Evolutionary conservation across 2,329 filamentous ascomycete species (phyloP).

Genomic region (Monilinia fructigena): DNA sequence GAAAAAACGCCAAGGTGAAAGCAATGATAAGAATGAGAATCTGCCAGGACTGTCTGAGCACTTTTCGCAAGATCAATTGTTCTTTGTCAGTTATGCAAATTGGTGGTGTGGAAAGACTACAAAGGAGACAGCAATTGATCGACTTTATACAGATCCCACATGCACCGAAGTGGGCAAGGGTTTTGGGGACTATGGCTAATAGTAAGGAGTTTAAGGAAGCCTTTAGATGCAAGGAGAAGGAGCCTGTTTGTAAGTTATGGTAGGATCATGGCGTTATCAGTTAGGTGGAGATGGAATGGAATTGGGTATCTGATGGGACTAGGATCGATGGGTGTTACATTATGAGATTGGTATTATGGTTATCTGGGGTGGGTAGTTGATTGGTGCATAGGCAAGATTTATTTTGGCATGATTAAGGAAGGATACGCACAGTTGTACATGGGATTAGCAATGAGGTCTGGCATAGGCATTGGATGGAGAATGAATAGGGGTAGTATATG

Average conservation of each 20-base stretch:
- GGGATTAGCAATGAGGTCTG: too few species aligned
- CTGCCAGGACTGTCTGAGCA: slow-evolving; percentile 57
- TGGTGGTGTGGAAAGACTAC: slow-evolving; percentile 66
- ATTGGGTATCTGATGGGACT: background rate
- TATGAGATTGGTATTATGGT: too few species aligned
- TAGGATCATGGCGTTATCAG: slow-evolving; percentile 38
- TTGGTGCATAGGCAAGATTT: too few species aligned
- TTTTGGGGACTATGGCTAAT: slow-evolving; percentile 64
- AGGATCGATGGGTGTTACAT: background rate
- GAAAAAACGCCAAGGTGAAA: slow-evolving; percentile 55
- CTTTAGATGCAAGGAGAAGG: slow-evolving; percentile 63
- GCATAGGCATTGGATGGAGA: too few species aligned
- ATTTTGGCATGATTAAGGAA: background rate
- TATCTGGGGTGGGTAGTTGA: too few species aligned
- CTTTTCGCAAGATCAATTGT: slow-evolving; percentile 67
- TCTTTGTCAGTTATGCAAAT: slow-evolving; percentile 64
- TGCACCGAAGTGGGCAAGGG: slow-evolving; percentile 61
- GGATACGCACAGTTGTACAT: too few species aligned
- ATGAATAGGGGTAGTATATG: too few species aligned
- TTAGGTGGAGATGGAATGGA: too few species aligned
- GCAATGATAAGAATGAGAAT: slow-evolving; percentile 46
- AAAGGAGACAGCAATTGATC: slow-evolving; percentile 55
- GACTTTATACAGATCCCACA: slow-evolving; percentile 64
- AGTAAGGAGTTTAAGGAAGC: slow-evolving; percentile 65
- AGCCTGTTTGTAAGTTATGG: slow-evolving; percentile 70